A percentile compares a stretch with the other conserved stretches of the same genome.
These are phyloP conservation scores for Chrysanthemum makinoi DNA, from an alignment of 129 eudicot genomes.

Conservation along the genomic window DNA sequence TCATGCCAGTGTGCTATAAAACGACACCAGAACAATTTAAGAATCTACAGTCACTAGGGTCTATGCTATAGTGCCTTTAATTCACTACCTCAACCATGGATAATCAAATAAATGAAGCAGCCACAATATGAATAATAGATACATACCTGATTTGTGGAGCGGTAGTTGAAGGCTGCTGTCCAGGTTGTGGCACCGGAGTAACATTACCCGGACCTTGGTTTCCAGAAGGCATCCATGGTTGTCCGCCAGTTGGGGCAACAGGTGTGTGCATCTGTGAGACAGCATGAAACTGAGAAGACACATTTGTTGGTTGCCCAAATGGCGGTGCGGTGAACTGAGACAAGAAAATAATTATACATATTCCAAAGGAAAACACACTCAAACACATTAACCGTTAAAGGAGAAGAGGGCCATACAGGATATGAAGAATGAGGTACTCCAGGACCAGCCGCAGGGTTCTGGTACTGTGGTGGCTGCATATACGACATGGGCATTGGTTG, in stretches of 20 bases:
- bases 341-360: constrained; percentile 23
- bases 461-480: too few species aligned
- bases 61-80: neutral
- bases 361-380: constrained; percentile 15
- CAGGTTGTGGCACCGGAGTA: constrained; percentile 45
- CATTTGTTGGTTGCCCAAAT: constrained; percentile 52
- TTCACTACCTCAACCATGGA: neutral
- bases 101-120: neutral
- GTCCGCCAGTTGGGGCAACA: constrained; percentile 53
- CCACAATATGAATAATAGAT: neutral
- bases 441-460: too few species aligned
- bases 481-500: too few species aligned
- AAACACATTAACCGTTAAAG: neutral
- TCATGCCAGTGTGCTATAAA: neutral
- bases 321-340: constrained; percentile 57
- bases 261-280: constrained; percentile 57
- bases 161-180: constrained; percentile 42
- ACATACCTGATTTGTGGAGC: constrained; percentile 42
- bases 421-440: constrained; percentile 67
- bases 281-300: constrained; percentile 63
- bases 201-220: constrained; percentile 49
- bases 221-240: constrained; percentile 76
- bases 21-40: neutral
- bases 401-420: constrained; percentile 45
- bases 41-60: neutral